Conservation (phyloP, 768 basidiomycete species). For the Panellus pusillus region DNA sequence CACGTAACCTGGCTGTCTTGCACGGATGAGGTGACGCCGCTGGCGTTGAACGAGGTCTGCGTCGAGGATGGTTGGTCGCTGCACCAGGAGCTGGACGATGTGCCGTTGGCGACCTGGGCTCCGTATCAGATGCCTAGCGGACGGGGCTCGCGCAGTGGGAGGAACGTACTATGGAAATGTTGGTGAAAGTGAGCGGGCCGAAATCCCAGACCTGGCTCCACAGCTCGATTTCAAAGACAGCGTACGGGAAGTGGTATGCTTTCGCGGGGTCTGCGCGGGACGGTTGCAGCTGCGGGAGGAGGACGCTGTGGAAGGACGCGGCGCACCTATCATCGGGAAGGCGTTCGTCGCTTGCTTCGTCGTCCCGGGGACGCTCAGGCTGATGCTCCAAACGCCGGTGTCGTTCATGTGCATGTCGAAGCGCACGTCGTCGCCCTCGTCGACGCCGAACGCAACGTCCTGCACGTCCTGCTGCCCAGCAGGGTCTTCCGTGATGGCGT, state of each 20-base stretch:
- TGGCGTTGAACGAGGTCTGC: slow-evolving; percentile 9
- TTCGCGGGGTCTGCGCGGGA: slow-evolving; percentile 4
- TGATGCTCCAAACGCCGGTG: slow-evolving; percentile 8
- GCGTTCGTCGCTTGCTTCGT: slow-evolving; percentile 5
- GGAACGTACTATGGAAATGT: slow-evolving; percentile 7
- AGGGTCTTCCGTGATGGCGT: slow-evolving; percentile 8
- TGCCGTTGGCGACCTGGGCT: slow-evolving; percentile 10
- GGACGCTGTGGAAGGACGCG: no score
- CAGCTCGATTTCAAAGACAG: slow-evolving; percentile 12
- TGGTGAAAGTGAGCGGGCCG: slow-evolving; percentile 10
- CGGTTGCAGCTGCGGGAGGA: background rate
- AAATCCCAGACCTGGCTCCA: slow-evolving; percentile 11
- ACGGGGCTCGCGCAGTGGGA: background rate
- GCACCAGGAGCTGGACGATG: slow-evolving; percentile 9
- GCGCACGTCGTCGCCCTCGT: slow-evolving; percentile 7
- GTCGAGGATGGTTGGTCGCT: slow-evolving; percentile 4
- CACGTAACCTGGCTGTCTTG: slow-evolving; percentile 6
- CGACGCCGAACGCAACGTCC: slow-evolving; percentile 8
- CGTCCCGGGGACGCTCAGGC: slow-evolving; percentile 11
- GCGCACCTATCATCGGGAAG: slow-evolving; percentile 13
- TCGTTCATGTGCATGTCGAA: slow-evolving; percentile 11
- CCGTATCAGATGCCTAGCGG: slow-evolving; percentile 2
- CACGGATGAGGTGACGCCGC: slow-evolving; percentile 9
- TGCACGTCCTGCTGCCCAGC: slow-evolving; percentile 11
- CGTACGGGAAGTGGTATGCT: slow-evolving; percentile 10